phyloP scores from a whole-genome alignment of 2,329 filamentous ascomycete genomes.

The Beauveria caledonica region DNA sequence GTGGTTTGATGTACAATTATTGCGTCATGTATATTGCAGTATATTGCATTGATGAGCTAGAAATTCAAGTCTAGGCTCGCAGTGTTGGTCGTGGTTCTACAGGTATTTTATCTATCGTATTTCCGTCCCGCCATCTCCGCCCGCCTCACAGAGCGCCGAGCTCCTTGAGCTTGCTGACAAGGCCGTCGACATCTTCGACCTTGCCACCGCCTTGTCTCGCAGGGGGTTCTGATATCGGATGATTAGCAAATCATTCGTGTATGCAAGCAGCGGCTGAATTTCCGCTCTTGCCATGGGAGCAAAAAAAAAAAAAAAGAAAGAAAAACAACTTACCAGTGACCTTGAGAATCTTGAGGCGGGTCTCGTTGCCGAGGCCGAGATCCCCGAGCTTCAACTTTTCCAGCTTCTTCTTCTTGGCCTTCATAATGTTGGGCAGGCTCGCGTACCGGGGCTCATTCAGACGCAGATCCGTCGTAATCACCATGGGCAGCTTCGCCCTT shows the following conservation, averaged over 20 bases:
- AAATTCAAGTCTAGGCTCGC: background rate
- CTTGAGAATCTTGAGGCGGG: conserved; percentile 81
- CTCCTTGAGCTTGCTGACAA: conserved; percentile 91
- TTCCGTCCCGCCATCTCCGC: background rate
- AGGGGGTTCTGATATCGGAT: conserved; percentile 55
- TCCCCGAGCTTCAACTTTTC: conserved; percentile 86
- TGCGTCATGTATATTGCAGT: background rate
- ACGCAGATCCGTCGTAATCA: conserved; percentile 90
- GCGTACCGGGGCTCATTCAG: conserved; percentile 95
- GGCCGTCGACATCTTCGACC: conserved; percentile 94
- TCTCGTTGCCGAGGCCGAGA: conserved; percentile 65
- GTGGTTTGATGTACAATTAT: background rate
- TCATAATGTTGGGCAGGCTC: conserved; percentile 97
- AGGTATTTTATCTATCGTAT: background rate
- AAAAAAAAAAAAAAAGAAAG: background rate
- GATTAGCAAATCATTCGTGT: too few species aligned
- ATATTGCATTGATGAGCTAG: background rate
- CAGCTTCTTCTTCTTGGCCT: conserved; percentile 99
- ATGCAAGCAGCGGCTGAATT: background rate
- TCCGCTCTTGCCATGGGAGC: background rate
- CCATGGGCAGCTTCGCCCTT: conserved; percentile 74
- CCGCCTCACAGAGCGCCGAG: conserved; percentile 70
- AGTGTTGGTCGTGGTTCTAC: background rate
- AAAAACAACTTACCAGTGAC: conserved; percentile 58
- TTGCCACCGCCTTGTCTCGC: conserved; percentile 87